phyloP scores from a whole-genome alignment of 164 flowering plant genomes.

The Macadamia integrifolia region DNA sequence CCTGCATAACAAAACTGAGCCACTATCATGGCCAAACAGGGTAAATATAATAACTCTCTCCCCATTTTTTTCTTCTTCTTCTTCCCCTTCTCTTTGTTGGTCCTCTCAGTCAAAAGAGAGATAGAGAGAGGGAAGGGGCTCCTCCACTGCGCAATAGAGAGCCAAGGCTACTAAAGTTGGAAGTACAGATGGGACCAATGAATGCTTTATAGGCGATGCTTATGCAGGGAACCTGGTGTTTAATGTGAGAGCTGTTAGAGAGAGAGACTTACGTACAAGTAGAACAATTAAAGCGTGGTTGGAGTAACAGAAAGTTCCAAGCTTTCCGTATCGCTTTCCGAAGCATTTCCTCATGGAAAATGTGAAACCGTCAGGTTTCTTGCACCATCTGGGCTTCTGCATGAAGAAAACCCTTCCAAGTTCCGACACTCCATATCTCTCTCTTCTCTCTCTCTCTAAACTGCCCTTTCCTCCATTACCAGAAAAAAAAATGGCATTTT shows the following conservation, averaged over 20 bases:
- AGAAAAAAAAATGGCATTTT: too few species aligned
- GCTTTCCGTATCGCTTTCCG: constrained; percentile 2
- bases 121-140: neutral
- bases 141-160: neutral
- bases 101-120: neutral
- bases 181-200: too few species aligned
- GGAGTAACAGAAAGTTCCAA: constrained; percentile 4
- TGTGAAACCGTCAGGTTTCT: constrained; percentile 17
- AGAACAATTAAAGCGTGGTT: neutral
- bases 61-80: constrained; percentile 8
- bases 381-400: constrained; percentile 13
- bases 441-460: too few species aligned
- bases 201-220: too few species aligned
- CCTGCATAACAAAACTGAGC: constrained; percentile 62
- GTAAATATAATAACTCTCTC: constrained; percentile 23
- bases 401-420: neutral
- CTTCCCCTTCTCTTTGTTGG: neutral
- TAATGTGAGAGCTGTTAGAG: neutral
- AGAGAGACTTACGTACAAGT: neutral
- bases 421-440: too few species aligned
- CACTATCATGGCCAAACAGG: constrained; percentile 55
- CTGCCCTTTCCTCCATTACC: too few species aligned
- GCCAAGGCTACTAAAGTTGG: too few species aligned
- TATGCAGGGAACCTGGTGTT: too few species aligned
- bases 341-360: neutral